phyloP scores from a whole-genome alignment of 2,329 filamentous ascomycete species.

The Epichloe bromicola region DNA sequence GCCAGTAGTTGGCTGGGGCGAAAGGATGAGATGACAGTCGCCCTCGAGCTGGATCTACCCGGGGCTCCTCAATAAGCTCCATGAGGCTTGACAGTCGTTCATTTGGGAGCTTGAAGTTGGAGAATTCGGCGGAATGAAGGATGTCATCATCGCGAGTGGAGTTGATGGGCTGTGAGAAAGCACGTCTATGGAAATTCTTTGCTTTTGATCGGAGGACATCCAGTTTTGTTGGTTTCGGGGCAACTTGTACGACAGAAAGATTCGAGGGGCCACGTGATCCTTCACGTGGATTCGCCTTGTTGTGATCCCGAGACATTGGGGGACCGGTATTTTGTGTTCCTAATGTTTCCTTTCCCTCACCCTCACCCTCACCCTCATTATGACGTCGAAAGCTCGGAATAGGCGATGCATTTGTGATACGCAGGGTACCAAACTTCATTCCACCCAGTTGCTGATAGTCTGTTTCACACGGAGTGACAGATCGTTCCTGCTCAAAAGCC shows the following conservation, averaged over 20 bases:
- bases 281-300: not conserved
- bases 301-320: not conserved
- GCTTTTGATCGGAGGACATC: not conserved
- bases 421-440: constrained; percentile 48
- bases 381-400: constrained; percentile 22
- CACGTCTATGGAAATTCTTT: not conserved
- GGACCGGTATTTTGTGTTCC: not conserved
- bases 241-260: not conserved
- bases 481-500: constrained; percentile 12
- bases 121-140: not conserved
- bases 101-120: not conserved
- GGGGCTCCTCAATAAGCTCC: constrained; percentile 2
- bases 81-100: not conserved
- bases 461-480: constrained; percentile 32
- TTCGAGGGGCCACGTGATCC: not conserved
- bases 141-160: not conserved
- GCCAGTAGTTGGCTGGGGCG: not conserved
- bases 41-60: not conserved
- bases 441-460: constrained; percentile 48
- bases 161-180: not conserved
- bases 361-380: not conserved
- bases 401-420: constrained; percentile 49
- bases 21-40: not conserved
- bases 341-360: not conserved
- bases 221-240: not conserved